Base-by-base conservation (phyloP, 2,329 filamentous ascomycete genomes). In the Xylariaceae sp. region DNA sequence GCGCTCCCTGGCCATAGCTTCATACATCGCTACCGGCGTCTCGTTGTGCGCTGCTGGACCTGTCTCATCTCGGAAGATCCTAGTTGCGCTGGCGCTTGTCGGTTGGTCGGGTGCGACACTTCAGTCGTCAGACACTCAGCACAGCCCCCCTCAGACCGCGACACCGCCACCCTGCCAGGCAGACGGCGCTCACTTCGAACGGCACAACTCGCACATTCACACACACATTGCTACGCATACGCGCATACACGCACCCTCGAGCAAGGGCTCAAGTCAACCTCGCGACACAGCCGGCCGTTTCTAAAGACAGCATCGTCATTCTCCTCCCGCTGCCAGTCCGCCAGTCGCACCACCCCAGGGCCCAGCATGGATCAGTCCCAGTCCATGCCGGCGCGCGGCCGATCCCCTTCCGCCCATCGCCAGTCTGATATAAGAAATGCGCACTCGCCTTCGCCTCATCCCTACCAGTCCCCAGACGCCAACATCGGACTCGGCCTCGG, bases 391-490 rank as follows among this genome's bases (percentile, higher is more conserved):
- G 64, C 68, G 61, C 62, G 79, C 66, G 81, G 81, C 65, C 81
- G 82, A 64, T 85, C 83, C 60, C 80, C 77, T 58, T 85, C 83
- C 62, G 74, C 75, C 64, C 75, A 79, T 63, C 76, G 76, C 59
- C 75, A 80, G 63, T 71, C 74, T 73, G 76, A 82, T 83, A 85
- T 87, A 85, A 86, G 78, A 68, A 81, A 82, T 67, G 78, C 73
- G 58, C 82, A 82, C 68, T 85, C 83, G 61, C 80, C 82, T 61
- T 81, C 82, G 65, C 79, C 78, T 66, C 77, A 70, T 68, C 74
- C 74, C 60, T 80, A 77, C 62, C 73, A 76, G 65, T 71, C 75
- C 65, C 74, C 75, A 64, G 69, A 75, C 50, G 62, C 68, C 60
- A 73, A 71, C 45, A 71, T 76, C 60, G 77, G 77, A 61, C 73